Base-by-base conservation (phyloP, 768 basidiomycete species). In the Lactifluus pinguis region DNA sequence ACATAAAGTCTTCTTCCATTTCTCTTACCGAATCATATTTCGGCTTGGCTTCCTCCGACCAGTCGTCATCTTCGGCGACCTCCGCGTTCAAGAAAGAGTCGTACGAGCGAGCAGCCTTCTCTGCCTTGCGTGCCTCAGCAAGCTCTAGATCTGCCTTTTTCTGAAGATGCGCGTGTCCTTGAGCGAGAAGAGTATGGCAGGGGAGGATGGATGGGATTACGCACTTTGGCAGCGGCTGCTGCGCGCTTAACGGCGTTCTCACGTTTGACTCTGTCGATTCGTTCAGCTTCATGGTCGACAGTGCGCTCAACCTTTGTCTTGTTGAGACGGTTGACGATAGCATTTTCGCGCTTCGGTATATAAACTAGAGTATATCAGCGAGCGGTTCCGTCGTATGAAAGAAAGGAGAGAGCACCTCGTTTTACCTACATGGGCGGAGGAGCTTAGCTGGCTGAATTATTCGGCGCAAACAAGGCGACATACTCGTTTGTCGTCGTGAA, bases 241-340 rank as follows among this genome's bases (percentile, higher is more conserved):
- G 76, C 78, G 55, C 86, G 78, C 53, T 85, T 83, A 30, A 74
- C 73, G 1, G 85, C 81, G 48, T 81, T 84, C 69, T 93, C 92
- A 57, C 76, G 75, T 70, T 92, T 94, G 66, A 92, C 71, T 17
- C 95, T 80, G 34, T 92, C 93, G 30, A 92, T 75, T 25, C 80
- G 79, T 66, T 95, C 95, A 66, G 87, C 83, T 69, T 98, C 95
- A 68, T 98, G 95, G 67, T 98, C 91, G 25, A 97, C 91, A 39
- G 81, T 79, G 32, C 77, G 80, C 73, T 92, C 92, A 53, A 82
- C 75, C 68, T 95, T 98, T 14, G 95, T 98, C 76, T 95, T 97
- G 74, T 91, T 94, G 47, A 98, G 76, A 30, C 95, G 84, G 69
- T 98, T 98, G 38, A 98, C 89, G 60, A 95, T 89, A 3, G 77